A percentile compares a stretch with the other conserved stretches of the same genome.
Conservation (phyloP, 768 basidiomycete species). For the Phylloporus sp. region DNA sequence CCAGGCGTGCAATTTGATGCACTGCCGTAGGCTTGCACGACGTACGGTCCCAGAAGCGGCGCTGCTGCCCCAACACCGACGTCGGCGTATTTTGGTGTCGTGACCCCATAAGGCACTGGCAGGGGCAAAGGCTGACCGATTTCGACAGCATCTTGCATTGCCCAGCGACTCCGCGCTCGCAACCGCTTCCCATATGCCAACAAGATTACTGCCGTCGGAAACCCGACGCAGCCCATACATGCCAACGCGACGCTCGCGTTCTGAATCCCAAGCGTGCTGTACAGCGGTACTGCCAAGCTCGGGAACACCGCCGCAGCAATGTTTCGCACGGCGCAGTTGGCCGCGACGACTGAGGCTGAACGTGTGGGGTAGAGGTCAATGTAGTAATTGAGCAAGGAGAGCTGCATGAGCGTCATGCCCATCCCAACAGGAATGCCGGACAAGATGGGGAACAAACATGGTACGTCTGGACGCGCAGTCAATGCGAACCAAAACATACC, state of each 20-base stretch:
- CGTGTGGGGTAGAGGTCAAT: slow-evolving; percentile 30
- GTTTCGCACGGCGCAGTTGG: slow-evolving; percentile 25
- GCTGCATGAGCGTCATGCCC: slow-evolving; percentile 28
- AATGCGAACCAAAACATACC: slow-evolving; percentile 29
- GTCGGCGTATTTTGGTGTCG: not conserved
- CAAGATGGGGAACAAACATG: slow-evolving; percentile 10
- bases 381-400: slow-evolving; percentile 28
- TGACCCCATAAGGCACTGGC: not conserved
- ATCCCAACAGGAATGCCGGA: slow-evolving; percentile 27
- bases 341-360: slow-evolving; percentile 28
- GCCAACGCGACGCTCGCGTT: slow-evolving; percentile 20
- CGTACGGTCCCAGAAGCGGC: slow-evolving; percentile 14
- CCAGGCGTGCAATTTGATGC: not conserved
- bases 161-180: slow-evolving; percentile 25
- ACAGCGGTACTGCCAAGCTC: slow-evolving; percentile 24
- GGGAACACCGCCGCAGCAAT: slow-evolving; percentile 19
- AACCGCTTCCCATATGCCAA: slow-evolving; percentile 20
- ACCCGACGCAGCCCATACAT: slow-evolving; percentile 22
- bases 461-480: slow-evolving; percentile 13
- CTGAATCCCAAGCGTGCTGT: slow-evolving; percentile 15
- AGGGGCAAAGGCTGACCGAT: not conserved
- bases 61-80: not conserved
- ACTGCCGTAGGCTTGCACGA: slow-evolving; percentile 14
- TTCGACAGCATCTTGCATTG: slow-evolving; percentile 15
- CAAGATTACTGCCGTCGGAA: slow-evolving; percentile 18